phyloP scores from a whole-genome alignment of 257 asterid species.

The Solanum dulcamara region DNA sequence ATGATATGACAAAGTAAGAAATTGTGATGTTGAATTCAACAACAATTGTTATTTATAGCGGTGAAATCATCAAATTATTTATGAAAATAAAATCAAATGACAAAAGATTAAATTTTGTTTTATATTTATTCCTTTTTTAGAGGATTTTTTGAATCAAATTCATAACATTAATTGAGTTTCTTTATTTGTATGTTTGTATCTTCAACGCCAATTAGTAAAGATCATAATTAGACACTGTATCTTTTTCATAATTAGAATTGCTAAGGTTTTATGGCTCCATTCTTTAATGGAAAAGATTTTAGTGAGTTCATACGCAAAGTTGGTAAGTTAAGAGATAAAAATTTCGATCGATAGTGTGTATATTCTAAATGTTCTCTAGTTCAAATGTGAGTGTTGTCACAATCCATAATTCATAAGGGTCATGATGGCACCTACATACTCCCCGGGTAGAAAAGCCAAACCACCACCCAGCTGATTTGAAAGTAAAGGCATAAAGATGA shows the following conservation, averaged over 20 bases:
- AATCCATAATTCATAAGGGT: not conserved
- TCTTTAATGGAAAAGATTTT: not conserved
- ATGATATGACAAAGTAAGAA: no score
- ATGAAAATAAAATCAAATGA: not conserved
- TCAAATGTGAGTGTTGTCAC: not conserved
- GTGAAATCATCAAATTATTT: no score
- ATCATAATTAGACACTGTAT: not conserved
- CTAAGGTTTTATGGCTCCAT: not conserved
- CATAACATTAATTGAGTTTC: not conserved
- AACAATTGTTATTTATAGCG: not conserved
- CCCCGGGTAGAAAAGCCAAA: not conserved
- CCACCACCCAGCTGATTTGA: not conserved
- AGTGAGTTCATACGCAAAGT: not conserved
- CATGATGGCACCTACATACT: not conserved
- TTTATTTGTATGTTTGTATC: not conserved
- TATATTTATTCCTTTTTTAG: not conserved
- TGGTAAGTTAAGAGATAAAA: not conserved
- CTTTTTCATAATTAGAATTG: not conserved
- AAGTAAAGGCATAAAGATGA: not conserved
- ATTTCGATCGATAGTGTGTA: not conserved
- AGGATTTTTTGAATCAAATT: not conserved
- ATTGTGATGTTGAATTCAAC: no score
- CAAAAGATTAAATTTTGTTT: not conserved
- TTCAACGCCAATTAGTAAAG: not conserved
- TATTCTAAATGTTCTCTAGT: no score